These are phyloP conservation scores for Hortaea sp. DNA, from an alignment of 2,329 filamentous ascomycete genomes.

Conservation along the genomic window DNA sequence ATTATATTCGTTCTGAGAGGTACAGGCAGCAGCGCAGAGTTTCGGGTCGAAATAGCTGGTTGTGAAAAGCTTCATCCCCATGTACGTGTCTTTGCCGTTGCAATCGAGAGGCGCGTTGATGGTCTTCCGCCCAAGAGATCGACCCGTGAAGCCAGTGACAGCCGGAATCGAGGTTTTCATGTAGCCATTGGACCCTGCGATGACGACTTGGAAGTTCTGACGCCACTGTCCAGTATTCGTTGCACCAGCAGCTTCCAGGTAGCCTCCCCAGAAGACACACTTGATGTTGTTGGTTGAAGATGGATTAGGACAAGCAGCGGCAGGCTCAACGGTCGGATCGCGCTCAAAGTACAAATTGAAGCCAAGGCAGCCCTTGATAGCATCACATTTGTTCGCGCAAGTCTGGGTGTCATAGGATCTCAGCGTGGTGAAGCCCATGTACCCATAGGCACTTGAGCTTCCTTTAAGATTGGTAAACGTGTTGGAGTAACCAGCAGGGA, in stretches of 20 bases:
- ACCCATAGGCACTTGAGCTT: slow-evolving; percentile 4
- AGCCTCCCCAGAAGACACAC: slow-evolving; percentile 26
- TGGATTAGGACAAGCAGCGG: slow-evolving; percentile 24
- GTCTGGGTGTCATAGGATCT: slow-evolving; percentile 10
- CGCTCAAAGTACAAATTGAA: slow-evolving; percentile 21
- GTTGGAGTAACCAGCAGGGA: slow-evolving; percentile 19
- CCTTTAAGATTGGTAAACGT: slow-evolving; percentile 7
- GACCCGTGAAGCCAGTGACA: neutral
- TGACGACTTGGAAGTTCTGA: slow-evolving; percentile 26
- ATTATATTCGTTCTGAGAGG: slow-evolving; percentile 15
- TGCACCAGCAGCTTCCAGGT: slow-evolving; percentile 18
- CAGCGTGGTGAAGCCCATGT: slow-evolving; percentile 9
- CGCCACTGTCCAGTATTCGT: slow-evolving; percentile 27
- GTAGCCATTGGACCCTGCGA: slow-evolving; percentile 32
- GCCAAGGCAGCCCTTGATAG: slow-evolving; percentile 9
- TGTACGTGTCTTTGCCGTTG: slow-evolving; percentile 3
- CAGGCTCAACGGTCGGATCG: slow-evolving; percentile 24
- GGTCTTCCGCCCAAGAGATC: slow-evolving; percentile 16
- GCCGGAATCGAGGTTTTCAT: neutral
- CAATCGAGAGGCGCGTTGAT: slow-evolving; percentile 23
- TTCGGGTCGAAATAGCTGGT: slow-evolving; percentile 11
- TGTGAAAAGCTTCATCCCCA: slow-evolving; percentile 13
- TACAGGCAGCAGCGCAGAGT: slow-evolving; percentile 17
- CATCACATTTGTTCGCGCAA: slow-evolving; percentile 12
- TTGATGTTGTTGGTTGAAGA: slow-evolving; percentile 23